Percentiles rank a stretch among this genome's conserved stretches.
Conservation (phyloP, 768 basidiomycete species). For the Calocybe gangraenosa region DNA sequence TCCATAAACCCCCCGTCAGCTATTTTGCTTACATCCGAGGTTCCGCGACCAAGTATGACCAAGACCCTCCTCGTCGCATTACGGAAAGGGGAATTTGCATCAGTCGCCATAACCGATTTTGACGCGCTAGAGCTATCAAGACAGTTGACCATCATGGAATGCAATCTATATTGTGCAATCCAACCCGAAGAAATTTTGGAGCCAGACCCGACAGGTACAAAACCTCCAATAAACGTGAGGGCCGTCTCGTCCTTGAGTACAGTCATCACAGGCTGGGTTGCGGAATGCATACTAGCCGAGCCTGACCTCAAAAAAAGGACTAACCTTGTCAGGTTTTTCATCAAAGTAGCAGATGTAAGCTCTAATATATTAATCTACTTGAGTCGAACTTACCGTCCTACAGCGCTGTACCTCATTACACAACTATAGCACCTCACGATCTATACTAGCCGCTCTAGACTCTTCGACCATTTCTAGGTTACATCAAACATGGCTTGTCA, state of each 20-base stretch:
- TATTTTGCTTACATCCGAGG: constrained; percentile 47
- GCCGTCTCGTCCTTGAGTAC: constrained; percentile 88
- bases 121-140: constrained; percentile 89
- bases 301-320: constrained; percentile 83
- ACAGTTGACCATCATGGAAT: constrained; percentile 94
- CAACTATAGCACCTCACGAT: constrained; percentile 91
- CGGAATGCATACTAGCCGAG: constrained; percentile 91
- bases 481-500: constrained; percentile 89
- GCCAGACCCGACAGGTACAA: constrained; percentile 67
- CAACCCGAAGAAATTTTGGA: constrained; percentile 86
- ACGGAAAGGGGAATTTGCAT: constrained; percentile 57
- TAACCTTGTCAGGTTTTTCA: constrained; percentile 79
- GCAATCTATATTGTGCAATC: constrained; percentile 80
- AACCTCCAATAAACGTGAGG: constrained; percentile 66
- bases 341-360: constrained; percentile 89
- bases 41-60: constrained; percentile 85
- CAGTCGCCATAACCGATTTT: constrained; percentile 82
- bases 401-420: constrained; percentile 81
- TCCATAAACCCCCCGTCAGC: constrained; percentile 58
- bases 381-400: constrained; percentile 7
- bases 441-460: constrained; percentile 91
- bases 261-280: constrained; percentile 92
- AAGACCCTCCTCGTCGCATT: constrained; percentile 69
- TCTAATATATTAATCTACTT: constrained; percentile 3
- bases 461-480: constrained; percentile 92